Evolutionary conservation across 108 stramenopile species (phyloP).

Genomic region (Stephanodiscus minutulus): DNA sequence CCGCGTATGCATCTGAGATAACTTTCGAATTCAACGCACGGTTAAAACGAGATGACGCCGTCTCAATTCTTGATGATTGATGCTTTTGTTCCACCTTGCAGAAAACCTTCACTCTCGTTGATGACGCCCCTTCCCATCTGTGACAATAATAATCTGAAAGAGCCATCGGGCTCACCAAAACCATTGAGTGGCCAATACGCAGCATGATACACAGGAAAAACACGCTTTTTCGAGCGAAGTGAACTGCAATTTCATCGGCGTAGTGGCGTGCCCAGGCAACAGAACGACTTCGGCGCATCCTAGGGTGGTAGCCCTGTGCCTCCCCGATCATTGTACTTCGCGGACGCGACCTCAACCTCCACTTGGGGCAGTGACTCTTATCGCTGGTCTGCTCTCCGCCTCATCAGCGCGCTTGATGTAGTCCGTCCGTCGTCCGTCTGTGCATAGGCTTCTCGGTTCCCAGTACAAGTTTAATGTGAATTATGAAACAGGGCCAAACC

Average conservation of each 20-base stretch:
- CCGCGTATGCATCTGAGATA: constrained; percentile 2
- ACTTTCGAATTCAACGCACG: neutral
- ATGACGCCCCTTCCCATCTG: neutral
- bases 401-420: no score
- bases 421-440: no score
- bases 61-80: neutral
- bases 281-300: constrained; percentile 9
- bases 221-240: neutral
- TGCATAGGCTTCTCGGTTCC: no score
- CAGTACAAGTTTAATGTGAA: no score
- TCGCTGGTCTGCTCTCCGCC: no score
- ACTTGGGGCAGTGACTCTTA: no score
- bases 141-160: neutral
- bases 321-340: constrained; percentile 1
- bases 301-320: neutral
- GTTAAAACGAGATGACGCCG: neutral
- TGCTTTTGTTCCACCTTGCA: neutral
- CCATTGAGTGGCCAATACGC: constrained; percentile 1
- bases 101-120: neutral
- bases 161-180: neutral
- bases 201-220: constrained; percentile 1
- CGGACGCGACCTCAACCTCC: no score
- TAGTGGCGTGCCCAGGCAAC: neutral
- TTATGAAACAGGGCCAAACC: no score
- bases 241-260: neutral